A percentile compares a stretch with the other conserved stretches of the same genome.
These are phyloP conservation scores for Alternaria metachromatica DNA, from an alignment of 2,329 filamentous ascomycete species.

Conservation along the genomic window DNA sequence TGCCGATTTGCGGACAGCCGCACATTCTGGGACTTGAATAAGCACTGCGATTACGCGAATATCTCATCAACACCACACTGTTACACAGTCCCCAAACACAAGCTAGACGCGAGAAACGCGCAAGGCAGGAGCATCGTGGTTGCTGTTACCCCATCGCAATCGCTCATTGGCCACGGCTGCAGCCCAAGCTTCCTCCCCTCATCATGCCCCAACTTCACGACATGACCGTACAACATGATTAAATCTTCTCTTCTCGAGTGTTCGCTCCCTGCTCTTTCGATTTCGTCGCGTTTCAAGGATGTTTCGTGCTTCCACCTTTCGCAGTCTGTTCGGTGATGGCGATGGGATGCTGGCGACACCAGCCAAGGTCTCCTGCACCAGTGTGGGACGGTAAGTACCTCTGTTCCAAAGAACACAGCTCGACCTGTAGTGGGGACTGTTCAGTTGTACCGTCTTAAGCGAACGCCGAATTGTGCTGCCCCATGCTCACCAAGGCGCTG, in stretches of 20 bases:
- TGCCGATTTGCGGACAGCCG: too few relatives aligned
- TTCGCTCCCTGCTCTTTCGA: not conserved
- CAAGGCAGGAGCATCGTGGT: conserved; percentile 4
- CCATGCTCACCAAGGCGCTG: not conserved
- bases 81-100: not conserved
- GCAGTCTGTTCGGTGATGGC: not conserved
- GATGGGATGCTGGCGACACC: not conserved
- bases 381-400: not conserved
- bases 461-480: not conserved
- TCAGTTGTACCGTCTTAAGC: not conserved
- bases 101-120: not conserved
- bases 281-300: not conserved
- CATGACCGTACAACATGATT: not conserved
- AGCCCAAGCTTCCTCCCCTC: conserved; percentile 20
- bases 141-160: conserved; percentile 22
- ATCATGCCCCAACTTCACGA: conserved; percentile 10
- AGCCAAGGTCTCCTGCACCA: not conserved
- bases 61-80: too few relatives aligned
- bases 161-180: conserved; percentile 14
- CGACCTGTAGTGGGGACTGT: not conserved
- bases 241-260: not conserved
- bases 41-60: not conserved
- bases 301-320: not conserved
- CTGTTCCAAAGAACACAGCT: not conserved
- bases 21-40: not conserved